Evolutionary conservation across 768 basidiomycete species (phyloP).

Genomic region (Agrocybe praecox): DNA sequence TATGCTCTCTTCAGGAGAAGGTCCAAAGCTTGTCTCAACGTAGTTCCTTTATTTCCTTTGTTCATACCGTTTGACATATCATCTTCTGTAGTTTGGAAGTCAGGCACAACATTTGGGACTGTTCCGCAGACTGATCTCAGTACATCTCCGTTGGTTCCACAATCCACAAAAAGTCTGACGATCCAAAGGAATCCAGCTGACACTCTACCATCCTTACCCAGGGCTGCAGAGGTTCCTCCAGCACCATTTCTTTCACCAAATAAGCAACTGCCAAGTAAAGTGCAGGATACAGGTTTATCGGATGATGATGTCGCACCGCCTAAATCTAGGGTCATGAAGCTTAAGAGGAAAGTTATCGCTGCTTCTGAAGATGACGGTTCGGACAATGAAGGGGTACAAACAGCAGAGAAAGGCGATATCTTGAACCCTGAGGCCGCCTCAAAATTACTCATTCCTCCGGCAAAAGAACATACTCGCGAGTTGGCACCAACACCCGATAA

Average conservation of each 20-base stretch:
- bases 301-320: neutral
- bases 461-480: too few species aligned
- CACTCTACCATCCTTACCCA: too few species aligned
- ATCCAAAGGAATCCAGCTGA: neutral
- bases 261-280: neutral
- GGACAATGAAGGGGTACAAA: neutral
- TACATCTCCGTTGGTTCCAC: neutral
- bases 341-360: constrained; percentile 7
- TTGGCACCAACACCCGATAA: too few species aligned
- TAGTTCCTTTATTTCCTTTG: neutral
- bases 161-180: neutral
- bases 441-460: too few species aligned
- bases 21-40: constrained; percentile 17
- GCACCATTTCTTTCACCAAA: too few species aligned
- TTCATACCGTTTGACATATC: neutral
- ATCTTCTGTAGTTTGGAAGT: constrained; percentile 11
- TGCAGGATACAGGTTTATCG: too few species aligned
- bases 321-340: constrained; percentile 1
- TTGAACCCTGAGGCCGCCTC: too few species aligned
- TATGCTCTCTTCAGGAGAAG: constrained; percentile 10
- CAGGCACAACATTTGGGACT: neutral
- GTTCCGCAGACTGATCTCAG: too few species aligned
- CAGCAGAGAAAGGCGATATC: neutral
- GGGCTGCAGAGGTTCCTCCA: neutral
- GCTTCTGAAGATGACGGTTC: constrained; percentile 15